phyloP scores from a whole-genome alignment of 192 early-diverging fungal genomes.

The Coemansia sp. region DNA sequence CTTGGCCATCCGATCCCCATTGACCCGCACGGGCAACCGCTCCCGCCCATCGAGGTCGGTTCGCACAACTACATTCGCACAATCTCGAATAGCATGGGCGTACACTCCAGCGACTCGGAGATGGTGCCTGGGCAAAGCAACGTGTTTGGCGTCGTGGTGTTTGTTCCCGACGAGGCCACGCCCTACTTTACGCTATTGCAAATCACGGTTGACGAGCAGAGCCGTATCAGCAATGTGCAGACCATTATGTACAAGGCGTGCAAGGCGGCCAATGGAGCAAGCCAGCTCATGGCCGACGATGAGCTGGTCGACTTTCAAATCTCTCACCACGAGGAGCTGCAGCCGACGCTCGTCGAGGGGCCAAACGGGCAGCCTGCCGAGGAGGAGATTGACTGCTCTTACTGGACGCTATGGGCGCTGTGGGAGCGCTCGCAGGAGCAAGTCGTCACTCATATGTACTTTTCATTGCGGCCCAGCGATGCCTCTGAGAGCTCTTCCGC shows the following conservation, averaged over 20 bases:
- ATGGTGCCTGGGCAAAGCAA: slow-evolving; percentile 13
- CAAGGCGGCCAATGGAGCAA: slow-evolving; percentile 45
- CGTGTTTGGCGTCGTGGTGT: slow-evolving; percentile 51
- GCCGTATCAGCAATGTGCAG: slow-evolving; percentile 23
- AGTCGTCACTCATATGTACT: slow-evolving; percentile 44
- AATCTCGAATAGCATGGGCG: slow-evolving; percentile 22
- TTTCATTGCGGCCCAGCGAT: slow-evolving; percentile 26
- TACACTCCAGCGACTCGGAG: slow-evolving; percentile 21
- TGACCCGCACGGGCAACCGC: slow-evolving; percentile 25
- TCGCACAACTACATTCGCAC: slow-evolving; percentile 34
- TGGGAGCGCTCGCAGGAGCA: slow-evolving; percentile 49
- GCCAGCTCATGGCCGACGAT: slow-evolving; percentile 54
- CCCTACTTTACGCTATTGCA: slow-evolving; percentile 55
- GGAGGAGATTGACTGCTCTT: slow-evolving; percentile 18
- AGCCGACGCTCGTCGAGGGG: slow-evolving; percentile 21
- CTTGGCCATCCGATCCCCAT: slow-evolving; percentile 27
- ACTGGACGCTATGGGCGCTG: slow-evolving; percentile 56
- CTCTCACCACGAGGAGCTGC: slow-evolving; percentile 25
- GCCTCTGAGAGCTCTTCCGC: background rate
- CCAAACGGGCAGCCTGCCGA: slow-evolving; percentile 19
- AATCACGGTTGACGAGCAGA: slow-evolving; percentile 19
- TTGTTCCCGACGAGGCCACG: slow-evolving; percentile 51
- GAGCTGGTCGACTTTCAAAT: slow-evolving; percentile 52
- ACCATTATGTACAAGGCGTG: slow-evolving; percentile 54
- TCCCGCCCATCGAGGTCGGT: slow-evolving; percentile 11